A percentile compares a stretch with the other conserved stretches of the same genome.
Conservation (phyloP, 768 basidiomycete genomes). For the Collybia nuda region DNA sequence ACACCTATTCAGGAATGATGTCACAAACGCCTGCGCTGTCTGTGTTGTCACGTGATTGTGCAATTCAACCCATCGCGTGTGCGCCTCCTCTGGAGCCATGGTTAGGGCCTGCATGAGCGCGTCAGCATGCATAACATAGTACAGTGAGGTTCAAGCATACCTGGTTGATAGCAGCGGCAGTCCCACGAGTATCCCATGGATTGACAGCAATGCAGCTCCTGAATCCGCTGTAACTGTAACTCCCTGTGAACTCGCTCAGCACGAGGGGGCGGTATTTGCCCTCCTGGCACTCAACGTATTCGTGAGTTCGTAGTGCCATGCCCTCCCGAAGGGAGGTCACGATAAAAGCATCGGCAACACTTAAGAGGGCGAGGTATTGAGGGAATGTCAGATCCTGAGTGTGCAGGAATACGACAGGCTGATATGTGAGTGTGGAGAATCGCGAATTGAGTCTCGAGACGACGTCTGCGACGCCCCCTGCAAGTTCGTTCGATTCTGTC, state of each 20-base stretch:
- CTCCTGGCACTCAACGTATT: slow-evolving; percentile 86
- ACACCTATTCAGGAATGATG: slow-evolving; percentile 73
- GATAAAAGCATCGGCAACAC: slow-evolving; percentile 82
- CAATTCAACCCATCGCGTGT: slow-evolving; percentile 79
- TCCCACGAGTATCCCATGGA: slow-evolving; percentile 84
- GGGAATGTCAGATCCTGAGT: slow-evolving; percentile 83
- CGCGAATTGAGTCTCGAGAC: slow-evolving; percentile 81
- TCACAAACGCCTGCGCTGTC: slow-evolving; percentile 83
- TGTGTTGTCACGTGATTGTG: slow-evolving; percentile 86
- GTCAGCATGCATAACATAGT: slow-evolving; percentile 6
- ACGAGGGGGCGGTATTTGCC: slow-evolving; percentile 67
- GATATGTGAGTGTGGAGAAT: slow-evolving; percentile 84
- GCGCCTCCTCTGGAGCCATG: slow-evolving; percentile 74
- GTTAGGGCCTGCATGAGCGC: slow-evolving; percentile 53
- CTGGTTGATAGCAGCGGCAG: slow-evolving; percentile 74
- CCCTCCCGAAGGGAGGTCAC: slow-evolving; percentile 85
- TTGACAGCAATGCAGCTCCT: slow-evolving; percentile 84
- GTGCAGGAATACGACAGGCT: slow-evolving; percentile 84
- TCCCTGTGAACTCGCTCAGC: slow-evolving; percentile 86
- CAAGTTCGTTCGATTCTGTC: slow-evolving; percentile 71
- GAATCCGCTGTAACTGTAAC: slow-evolving; percentile 85
- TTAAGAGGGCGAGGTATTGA: slow-evolving; percentile 82
- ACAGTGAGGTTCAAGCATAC: slow-evolving; percentile 5
- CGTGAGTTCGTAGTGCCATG: slow-evolving; percentile 82
- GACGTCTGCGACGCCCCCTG: slow-evolving; percentile 71